Evolutionary conservation across 139 green algal genomes (phyloP), one percentile per base, ranked within the genome.

Genomic region (Chlamydomonas schloesseri): DNA sequence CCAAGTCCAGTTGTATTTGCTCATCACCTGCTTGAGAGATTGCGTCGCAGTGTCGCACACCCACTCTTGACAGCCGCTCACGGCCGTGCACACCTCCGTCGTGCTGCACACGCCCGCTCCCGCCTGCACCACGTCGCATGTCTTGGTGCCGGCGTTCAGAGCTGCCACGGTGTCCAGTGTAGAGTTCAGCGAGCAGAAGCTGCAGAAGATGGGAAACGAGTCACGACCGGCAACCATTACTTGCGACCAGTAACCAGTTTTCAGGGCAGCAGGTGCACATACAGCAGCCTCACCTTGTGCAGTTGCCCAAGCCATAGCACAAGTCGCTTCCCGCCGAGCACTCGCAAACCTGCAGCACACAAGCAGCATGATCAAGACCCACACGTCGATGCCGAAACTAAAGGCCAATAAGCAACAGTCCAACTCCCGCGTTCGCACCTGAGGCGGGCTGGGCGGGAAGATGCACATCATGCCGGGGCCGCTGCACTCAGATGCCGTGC

Each of bases 251-350:
- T n/a, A n/a, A n/a, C n/a, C n/a, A n/a, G n/a, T 50, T 50, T 8
- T 13, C 42, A 50, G 42, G 42, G 6, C 8, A 50, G 42, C 42
- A 13, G 42, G 42, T 50, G 8, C 42, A 50, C 42, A 50, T 50
- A 8, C 42, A 8, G 42, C n/a, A 50, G 5, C 6, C 42, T 5
- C 42, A 50, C 42, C 42, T 50, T 5, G 42, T 50, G 46, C 78
- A 84, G 20, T 26, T 28, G 47, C 78, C 78, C 20, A 75, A 0
- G 29, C 20, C 26, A 17, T 62, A 60, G 64, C 78, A 84, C 42
- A 53, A 31, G 78, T 84, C 78, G 23, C n/a, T 46, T 18, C 78
- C 78, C n/a, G 36, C 17, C 1, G 1, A 17, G n/a, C 78, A 84
- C 6, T 13, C 21, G 62, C 78, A 84, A 1, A 47, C 42, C 42